These are phyloP conservation scores for Cajanus cajan DNA, from an alignment of 306 rosid species.

Conservation along the genomic window DNA sequence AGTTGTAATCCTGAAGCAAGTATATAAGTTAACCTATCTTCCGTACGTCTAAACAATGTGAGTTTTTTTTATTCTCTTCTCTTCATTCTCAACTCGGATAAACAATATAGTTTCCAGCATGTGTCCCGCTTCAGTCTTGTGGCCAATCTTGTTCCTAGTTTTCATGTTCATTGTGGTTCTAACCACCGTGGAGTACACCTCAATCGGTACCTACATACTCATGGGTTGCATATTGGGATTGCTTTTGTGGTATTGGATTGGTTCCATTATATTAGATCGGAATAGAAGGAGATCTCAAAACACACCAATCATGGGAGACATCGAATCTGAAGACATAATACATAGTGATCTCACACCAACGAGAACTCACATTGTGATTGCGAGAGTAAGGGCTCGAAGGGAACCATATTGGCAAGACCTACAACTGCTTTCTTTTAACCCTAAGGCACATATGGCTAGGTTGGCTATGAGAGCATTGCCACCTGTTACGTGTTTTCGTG, in stretches of 20 bases:
- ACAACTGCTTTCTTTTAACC: neutral
- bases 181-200: neutral
- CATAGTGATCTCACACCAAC: too few relatives aligned
- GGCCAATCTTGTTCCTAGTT: neutral
- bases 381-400: neutral
- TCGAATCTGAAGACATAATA: too few relatives aligned
- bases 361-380: neutral
- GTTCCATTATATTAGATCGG: neutral
- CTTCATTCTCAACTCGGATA: too few relatives aligned
- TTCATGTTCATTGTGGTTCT: neutral
- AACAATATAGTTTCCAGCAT: neutral
- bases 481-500: neutral
- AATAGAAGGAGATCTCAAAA: too few relatives aligned
- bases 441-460: neutral
- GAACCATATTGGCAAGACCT: neutral
- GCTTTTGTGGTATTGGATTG: neutral
- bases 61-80: too few relatives aligned
- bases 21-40: too few relatives aligned
- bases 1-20: too few relatives aligned
- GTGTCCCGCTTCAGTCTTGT: neutral
- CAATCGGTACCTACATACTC: neutral
- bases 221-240: neutral
- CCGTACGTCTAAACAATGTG: too few relatives aligned
- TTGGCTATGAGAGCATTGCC: neutral
- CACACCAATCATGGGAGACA: too few relatives aligned